A percentile compares a stretch with the other conserved stretches of the same genome.
Conservation (phyloP, 2,329 filamentous ascomycete genomes). For the Colletotrichum noveboracense region DNA sequence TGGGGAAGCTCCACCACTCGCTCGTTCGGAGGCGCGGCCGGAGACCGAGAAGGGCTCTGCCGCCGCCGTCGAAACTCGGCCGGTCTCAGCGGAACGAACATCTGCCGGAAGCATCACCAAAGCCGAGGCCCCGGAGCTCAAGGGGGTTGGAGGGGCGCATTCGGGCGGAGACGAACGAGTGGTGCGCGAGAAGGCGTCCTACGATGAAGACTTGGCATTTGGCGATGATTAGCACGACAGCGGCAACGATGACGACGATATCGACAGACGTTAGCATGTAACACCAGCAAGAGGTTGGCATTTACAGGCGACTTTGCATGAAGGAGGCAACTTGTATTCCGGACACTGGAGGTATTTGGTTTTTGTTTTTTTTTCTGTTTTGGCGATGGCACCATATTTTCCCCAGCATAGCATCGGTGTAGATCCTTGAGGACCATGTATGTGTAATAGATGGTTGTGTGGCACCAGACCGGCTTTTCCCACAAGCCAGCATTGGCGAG, state of each 20-base stretch:
- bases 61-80: not conserved
- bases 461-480: not conserved
- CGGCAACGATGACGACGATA: not conserved
- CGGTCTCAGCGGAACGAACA: not conserved
- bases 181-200: constrained; percentile 18
- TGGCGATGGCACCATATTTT: not conserved
- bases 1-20: not conserved
- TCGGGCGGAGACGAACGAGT: constrained; percentile 22
- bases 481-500: not conserved
- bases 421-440: not conserved
- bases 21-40: not conserved
- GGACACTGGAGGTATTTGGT: not conserved
- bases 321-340: not conserved
- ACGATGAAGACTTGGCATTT: constrained; percentile 10
- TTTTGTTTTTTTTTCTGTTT: not conserved
- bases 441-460: not conserved
- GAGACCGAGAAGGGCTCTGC: not conserved
- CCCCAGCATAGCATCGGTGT: constrained; percentile 14
- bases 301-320: constrained; percentile 1
- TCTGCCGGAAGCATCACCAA: constrained; percentile 9
- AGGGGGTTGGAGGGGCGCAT: constrained; percentile 30
- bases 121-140: constrained; percentile 20
- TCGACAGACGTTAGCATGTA: constrained; percentile 16
- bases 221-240: not conserved
- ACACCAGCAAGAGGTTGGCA: not conserved